Evolutionary conservation across 306 rosid species (phyloP), one percentile per base, ranked within the genome.

Genomic region (Cucurbita argyrosperma): DNA sequence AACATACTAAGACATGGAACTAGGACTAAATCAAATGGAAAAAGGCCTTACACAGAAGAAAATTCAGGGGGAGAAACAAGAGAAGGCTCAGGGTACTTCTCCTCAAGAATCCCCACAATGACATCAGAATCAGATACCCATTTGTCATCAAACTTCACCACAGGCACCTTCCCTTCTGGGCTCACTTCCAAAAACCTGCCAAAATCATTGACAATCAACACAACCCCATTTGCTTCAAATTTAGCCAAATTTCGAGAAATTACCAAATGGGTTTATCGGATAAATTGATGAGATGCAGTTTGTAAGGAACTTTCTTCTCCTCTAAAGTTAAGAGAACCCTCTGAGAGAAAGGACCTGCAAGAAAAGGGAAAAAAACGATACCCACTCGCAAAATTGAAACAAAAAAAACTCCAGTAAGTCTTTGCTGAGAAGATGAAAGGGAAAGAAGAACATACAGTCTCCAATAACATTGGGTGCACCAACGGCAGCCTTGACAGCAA

Each of bases 41-140:
- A 61, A 61, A 61, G 35, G 35, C 0, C 83, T 79, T 85, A 94
- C 99, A 94, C 96, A 12, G 91, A 85, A 55, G 95, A 51, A 74
- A 81, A 83, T 74, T 88, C 79, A 69, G 91, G 66, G 76, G 98
- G 95, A 70, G 92, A 68, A 35, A 21, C 35, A 10, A 94, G 90
- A 77, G 85, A 11, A 16, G 91, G 89, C 71, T 91, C 80, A 11
- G 99, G 97, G 79, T 78, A 82, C 62, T 89, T 87, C 8, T 89
- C 90, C 82, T 94, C 91, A 1, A 94, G 83, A 35, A 82, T 74
- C 16, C 83, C 91, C 55, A 87, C 96, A 76, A 94, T 81, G 37
- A 89, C 92, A 79, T 94, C 97, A 13, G 99, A 94, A 71, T 94
- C 99, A 79, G 97, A 0, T 3, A 88, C 84, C 99, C 99, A 94